Evolutionary conservation across 2,329 filamentous ascomycete species (phyloP).

Genomic region (Arachnopeziza araneosa): DNA sequence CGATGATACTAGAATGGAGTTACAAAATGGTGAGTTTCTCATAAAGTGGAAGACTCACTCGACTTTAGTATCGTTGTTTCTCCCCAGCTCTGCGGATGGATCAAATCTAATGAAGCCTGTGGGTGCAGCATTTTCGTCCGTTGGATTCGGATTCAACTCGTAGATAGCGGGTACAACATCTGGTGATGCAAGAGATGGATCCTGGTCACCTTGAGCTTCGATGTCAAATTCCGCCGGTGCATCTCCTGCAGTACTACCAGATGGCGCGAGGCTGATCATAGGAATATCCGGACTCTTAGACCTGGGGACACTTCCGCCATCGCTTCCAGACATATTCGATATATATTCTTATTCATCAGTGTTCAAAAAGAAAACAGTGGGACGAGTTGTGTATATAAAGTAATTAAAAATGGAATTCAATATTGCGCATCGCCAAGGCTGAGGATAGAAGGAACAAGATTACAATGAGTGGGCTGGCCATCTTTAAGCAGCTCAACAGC

Average conservation of each 20-base stretch:
- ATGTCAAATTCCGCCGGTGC: neutral
- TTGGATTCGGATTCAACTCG: neutral
- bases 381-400: neutral
- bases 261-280: neutral
- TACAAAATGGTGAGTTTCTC: neutral
- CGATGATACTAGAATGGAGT: neutral
- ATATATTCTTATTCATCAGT: neutral
- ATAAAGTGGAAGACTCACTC: neutral
- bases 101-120: neutral
- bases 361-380: neutral
- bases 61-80: neutral
- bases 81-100: neutral
- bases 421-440: neutral
- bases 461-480: neutral
- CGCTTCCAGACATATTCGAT: neutral
- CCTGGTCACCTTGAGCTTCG: neutral
- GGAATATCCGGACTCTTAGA: neutral
- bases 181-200: neutral
- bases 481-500: neutral
- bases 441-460: neutral
- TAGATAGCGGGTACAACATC: neutral
- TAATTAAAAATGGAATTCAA: neutral
- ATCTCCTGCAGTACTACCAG: neutral
- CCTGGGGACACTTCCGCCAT: neutral
- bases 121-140: neutral